phyloP scores from a whole-genome alignment of 352 stramenopile species.

The Globisporangium rhizosaccharum region DNA sequence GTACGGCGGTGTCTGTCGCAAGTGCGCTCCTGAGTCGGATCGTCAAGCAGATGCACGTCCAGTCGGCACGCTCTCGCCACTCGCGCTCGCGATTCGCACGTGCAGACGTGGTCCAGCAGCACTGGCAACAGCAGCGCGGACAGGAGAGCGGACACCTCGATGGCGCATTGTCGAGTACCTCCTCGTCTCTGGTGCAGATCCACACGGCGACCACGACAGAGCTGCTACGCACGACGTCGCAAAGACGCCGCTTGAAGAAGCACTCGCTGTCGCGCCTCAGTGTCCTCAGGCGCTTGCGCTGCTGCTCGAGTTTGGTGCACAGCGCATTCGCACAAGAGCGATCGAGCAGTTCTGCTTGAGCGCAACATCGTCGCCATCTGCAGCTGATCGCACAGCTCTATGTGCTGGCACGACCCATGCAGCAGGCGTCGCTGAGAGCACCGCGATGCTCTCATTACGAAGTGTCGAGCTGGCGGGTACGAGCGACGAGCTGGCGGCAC shows the following conservation, averaged over 20 bases:
- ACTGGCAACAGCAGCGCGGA: not conserved
- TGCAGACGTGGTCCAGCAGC: conserved; percentile 5
- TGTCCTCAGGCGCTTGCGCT: conserved; percentile 16
- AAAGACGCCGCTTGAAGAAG: conserved; percentile 16
- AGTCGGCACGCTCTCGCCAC: conserved; percentile 6
- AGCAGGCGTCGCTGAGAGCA: not conserved
- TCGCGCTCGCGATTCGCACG: conserved; percentile 29
- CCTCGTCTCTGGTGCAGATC: conserved; percentile 19
- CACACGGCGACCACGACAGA: conserved; percentile 1
- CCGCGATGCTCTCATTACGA: not conserved
- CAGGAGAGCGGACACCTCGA: not conserved
- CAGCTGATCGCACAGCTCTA: not conserved
- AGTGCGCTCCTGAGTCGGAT: conserved; percentile 1
- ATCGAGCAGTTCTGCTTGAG: conserved; percentile 17
- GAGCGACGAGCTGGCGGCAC: not conserved
- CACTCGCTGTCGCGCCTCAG: conserved; percentile 12
- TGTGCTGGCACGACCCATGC: not conserved
- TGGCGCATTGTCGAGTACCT: conserved; percentile 23
- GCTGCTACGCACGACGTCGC: too few relatives aligned
- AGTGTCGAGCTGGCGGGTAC: not conserved
- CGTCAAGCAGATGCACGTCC: not conserved
- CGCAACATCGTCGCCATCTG: not conserved
- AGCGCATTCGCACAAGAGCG: conserved; percentile 4
- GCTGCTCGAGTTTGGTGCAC: conserved; percentile 21
- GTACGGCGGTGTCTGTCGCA: conserved; percentile 20